Percentiles rank a stretch among this genome's conserved stretches.
Evolutionary conservation across 371 early-diverging fungal genomes (phyloP).

Genomic region (Rhizopus delemar): DNA sequence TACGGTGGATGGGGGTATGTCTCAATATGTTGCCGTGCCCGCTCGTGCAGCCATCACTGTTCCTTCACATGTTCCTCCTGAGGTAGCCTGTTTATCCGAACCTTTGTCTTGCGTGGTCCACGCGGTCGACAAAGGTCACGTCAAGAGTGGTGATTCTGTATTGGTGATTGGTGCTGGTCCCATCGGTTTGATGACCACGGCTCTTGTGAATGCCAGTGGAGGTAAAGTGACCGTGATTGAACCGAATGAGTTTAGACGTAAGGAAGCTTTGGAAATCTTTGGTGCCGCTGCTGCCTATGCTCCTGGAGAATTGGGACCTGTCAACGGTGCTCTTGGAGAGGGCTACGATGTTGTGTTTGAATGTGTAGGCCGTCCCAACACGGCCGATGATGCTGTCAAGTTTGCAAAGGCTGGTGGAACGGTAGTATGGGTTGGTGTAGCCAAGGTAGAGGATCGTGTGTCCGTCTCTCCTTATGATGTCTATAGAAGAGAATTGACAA

Average conservation of each 20-base stretch:
- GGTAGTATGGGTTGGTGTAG: slow-evolving; percentile 62
- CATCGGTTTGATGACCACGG: slow-evolving; percentile 57
- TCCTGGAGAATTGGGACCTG: slow-evolving; percentile 37
- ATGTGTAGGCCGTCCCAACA: slow-evolving; percentile 56
- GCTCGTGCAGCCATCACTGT: slow-evolving; percentile 42
- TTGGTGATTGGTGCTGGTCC: slow-evolving; percentile 59
- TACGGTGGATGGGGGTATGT: slow-evolving; percentile 59
- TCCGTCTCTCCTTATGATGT: slow-evolving; percentile 56
- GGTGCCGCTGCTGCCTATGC: slow-evolving; percentile 39
- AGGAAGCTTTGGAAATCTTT: slow-evolving; percentile 38
- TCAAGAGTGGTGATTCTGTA: slow-evolving; percentile 47
- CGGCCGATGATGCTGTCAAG: slow-evolving; percentile 46
- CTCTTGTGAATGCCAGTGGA: slow-evolving; percentile 42
- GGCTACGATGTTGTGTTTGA: slow-evolving; percentile 62
- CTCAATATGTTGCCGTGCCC: slow-evolving; percentile 54
- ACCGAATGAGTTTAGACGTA: slow-evolving; percentile 47
- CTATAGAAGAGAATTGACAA: slow-evolving; percentile 59
- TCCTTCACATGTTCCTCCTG: slow-evolving; percentile 42
- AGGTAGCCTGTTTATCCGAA: slow-evolving; percentile 55
- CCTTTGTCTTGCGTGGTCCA: slow-evolving; percentile 63
- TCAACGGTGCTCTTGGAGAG: slow-evolving; percentile 43
- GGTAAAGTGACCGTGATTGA: slow-evolving; percentile 53
- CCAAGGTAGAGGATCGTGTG: slow-evolving; percentile 47
- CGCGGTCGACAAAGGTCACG: slow-evolving; percentile 54
- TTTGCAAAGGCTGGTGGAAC: slow-evolving; percentile 55